Conservation (phyloP, 441 rosid species). For the Croton laevigatus region DNA sequence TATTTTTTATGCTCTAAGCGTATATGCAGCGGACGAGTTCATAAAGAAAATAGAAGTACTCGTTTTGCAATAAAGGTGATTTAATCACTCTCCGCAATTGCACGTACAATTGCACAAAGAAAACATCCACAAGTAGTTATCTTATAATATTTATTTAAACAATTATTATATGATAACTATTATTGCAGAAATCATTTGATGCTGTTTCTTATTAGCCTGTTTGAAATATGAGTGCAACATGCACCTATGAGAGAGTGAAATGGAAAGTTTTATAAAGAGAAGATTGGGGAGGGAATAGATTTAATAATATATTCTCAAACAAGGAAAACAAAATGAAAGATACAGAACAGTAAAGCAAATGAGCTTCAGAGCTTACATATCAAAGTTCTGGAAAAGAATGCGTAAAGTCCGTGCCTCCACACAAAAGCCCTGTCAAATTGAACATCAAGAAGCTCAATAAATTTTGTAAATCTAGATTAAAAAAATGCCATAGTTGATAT, state of each 20-base stretch:
- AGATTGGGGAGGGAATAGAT: neutral
- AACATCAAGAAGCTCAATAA: slow-evolving; percentile 27
- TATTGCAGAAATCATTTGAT: neutral
- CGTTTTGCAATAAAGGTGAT: neutral
- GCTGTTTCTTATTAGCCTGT: neutral
- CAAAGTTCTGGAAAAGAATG: slow-evolving; percentile 92
- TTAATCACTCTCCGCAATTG: neutral
- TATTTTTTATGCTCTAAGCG: neutral
- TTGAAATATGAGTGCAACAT: neutral
- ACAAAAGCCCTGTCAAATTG: slow-evolving; percentile 81
- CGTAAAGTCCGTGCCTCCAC: slow-evolving; percentile 89
- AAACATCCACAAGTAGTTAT: neutral
- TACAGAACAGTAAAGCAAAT: slow-evolving; percentile 16
- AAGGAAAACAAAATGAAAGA: slow-evolving; percentile 22
- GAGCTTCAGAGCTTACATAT: slow-evolving; percentile 57
- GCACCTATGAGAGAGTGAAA: neutral
- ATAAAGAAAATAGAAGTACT: neutral
- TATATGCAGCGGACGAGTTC: neutral
- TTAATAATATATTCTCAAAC: slow-evolving; percentile 13
- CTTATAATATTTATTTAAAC: neutral
- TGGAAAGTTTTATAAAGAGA: neutral
- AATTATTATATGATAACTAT: neutral
- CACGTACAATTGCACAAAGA: neutral
- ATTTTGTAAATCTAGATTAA: slow-evolving; percentile 5
- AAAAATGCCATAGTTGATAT: slow-evolving; percentile 9